Conservation (phyloP, 306 rosid species). For the Sindora glabra region DNA sequence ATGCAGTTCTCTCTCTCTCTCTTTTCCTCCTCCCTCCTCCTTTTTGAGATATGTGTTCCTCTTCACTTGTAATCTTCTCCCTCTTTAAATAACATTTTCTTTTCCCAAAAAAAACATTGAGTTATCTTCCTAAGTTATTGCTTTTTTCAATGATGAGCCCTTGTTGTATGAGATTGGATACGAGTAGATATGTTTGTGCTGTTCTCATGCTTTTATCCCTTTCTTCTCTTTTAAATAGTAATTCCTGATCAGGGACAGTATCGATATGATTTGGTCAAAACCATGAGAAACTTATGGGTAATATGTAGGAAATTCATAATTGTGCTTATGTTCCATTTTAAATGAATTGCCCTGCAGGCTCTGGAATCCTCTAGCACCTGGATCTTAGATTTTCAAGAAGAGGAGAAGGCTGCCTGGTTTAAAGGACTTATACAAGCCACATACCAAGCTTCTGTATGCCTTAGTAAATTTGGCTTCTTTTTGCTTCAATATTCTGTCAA, state of each 20-base stretch:
- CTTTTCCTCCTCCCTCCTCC: too few relatives aligned
- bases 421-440: conserved; percentile 84
- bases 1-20: too few relatives aligned
- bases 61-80: too few relatives aligned
- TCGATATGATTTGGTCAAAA: neutral
- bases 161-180: neutral
- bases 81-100: too few relatives aligned
- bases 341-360: conserved; percentile 37
- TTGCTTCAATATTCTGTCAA: conserved; percentile 2
- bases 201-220: neutral
- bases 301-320: neutral
- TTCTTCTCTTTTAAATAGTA: too few relatives aligned
- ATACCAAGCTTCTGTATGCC: conserved; percentile 89
- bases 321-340: neutral
- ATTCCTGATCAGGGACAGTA: neutral
- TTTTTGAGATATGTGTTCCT: too few relatives aligned
- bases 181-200: neutral
- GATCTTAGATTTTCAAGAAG: conserved; percentile 69
- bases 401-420: conserved; percentile 66
- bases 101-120: too few relatives aligned
- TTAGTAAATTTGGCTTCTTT: neutral
- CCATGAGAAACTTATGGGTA: neutral
- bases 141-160: too few relatives aligned
- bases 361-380: conserved; percentile 89
- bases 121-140: too few relatives aligned